Evolutionary conservation across 192 early-diverging fungal genomes (phyloP).

Genomic region (Coemansia reversa): DNA sequence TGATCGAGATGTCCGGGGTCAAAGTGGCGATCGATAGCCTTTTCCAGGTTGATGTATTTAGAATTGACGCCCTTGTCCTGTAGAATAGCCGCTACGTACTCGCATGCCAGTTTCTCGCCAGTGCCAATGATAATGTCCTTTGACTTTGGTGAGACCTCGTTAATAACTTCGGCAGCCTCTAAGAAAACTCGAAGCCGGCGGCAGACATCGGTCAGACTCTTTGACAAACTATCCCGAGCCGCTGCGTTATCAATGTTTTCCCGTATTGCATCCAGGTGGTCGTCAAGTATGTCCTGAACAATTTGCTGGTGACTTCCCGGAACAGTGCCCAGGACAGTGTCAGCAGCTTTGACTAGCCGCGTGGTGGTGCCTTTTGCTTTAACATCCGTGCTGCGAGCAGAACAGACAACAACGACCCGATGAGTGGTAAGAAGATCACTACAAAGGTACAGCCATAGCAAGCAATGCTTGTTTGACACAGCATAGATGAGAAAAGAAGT

Average conservation of each 20-base stretch:
- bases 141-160: constrained; percentile 95
- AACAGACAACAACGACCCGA: constrained; percentile 89
- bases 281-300: constrained; percentile 77
- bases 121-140: constrained; percentile 91
- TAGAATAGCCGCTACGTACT: constrained; percentile 82
- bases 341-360: constrained; percentile 55
- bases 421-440: constrained; percentile 70
- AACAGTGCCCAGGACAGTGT: constrained; percentile 38
- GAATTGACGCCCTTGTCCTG: constrained; percentile 77
- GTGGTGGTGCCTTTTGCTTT: constrained; percentile 93
- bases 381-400: constrained; percentile 85
- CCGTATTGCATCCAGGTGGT: constrained; percentile 71
- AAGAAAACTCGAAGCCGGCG: constrained; percentile 78
- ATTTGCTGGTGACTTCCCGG: constrained; percentile 65
- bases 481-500: neutral
- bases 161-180: constrained; percentile 92
- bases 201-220: constrained; percentile 77
- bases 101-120: constrained; percentile 93
- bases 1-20: constrained; percentile 81
- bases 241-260: constrained; percentile 56
- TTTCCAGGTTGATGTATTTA: constrained; percentile 83
- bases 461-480: neutral
- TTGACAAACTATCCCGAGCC: constrained; percentile 55
- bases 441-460: constrained; percentile 7
- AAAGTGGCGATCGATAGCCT: constrained; percentile 79